These are phyloP conservation scores for Penicillium sp. DNA, from an alignment of 2,329 filamentous ascomycete genomes.

Conservation along the genomic window DNA sequence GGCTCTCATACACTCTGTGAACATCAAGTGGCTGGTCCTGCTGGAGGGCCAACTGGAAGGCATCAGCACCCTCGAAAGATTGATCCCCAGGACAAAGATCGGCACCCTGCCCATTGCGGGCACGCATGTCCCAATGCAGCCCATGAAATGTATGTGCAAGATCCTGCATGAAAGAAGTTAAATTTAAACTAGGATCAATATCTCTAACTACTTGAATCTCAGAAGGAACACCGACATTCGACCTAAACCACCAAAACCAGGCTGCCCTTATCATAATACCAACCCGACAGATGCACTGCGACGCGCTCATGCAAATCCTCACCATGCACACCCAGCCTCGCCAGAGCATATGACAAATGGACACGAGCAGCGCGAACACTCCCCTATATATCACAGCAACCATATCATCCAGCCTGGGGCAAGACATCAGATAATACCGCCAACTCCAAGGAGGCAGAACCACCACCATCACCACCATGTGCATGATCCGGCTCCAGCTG, in stretches of 20 bases:
- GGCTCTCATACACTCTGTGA: neutral
- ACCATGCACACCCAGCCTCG: neutral
- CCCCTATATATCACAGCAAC: neutral
- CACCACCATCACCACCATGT: neutral
- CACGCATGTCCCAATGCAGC: neutral
- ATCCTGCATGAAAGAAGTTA: neutral
- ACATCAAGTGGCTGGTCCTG: neutral
- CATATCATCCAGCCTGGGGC: neutral
- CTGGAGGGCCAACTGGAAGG: neutral
- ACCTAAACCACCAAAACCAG: neutral
- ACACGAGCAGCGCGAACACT: neutral
- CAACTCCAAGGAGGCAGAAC: neutral
- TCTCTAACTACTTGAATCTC: neutral
- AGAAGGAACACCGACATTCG: neutral
- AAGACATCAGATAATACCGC: neutral
- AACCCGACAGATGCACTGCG: neutral
- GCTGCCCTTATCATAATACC: neutral
- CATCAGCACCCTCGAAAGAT: neutral
- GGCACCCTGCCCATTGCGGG: neutral
- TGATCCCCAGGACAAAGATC: neutral
- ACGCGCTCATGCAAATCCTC: neutral
- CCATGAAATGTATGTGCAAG: neutral
- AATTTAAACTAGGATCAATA: neutral
- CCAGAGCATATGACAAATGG: neutral
- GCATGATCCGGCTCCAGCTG: neutral